These are phyloP conservation scores for Teratosphaeria gauchensis DNA, from an alignment of 2,329 filamentous ascomycete genomes.

Conservation along the genomic window DNA sequence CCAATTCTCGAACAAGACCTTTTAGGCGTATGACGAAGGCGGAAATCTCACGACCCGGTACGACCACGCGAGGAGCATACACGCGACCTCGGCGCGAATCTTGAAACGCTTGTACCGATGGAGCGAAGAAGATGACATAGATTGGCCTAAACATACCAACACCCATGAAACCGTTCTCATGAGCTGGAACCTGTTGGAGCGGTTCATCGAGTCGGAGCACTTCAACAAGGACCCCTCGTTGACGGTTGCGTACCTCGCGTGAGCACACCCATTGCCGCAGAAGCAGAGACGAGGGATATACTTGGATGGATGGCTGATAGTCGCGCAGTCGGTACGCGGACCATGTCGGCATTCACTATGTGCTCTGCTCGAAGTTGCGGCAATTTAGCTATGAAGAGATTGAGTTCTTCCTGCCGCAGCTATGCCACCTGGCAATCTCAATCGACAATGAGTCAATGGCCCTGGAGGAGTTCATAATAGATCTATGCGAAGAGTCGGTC, in stretches of 20 bases:
- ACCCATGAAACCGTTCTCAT: constrained; percentile 25
- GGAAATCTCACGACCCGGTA: background rate
- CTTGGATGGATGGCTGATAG: constrained; percentile 7
- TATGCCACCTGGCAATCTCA: constrained; percentile 81
- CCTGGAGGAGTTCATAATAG: constrained; percentile 75
- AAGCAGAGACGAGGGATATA: background rate
- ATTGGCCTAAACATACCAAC: background rate
- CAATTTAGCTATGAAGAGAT: constrained; percentile 86
- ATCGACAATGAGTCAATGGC: constrained; percentile 89
- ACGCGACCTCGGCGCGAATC: background rate
- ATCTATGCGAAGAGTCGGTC: constrained; percentile 78
- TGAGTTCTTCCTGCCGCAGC: constrained; percentile 78
- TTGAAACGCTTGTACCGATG: background rate
- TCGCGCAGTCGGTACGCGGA: constrained; percentile 67
- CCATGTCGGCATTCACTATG: constrained; percentile 83
- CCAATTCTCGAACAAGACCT: too few relatives aligned
- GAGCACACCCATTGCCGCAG: constrained; percentile 31
- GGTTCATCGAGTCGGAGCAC: constrained; percentile 88
- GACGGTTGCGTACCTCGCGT: constrained; percentile 82
- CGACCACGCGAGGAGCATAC: background rate
- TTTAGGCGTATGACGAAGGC: background rate
- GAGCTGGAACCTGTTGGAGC: constrained; percentile 75
- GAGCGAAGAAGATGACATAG: constrained; percentile 6
- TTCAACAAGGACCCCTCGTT: constrained; percentile 87
- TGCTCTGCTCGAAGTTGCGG: constrained; percentile 78